Evolutionary conservation across 176 grass and related monocot species (phyloP), one percentile per base, ranked within the genome.

Genomic region (Otatea glauca): DNA sequence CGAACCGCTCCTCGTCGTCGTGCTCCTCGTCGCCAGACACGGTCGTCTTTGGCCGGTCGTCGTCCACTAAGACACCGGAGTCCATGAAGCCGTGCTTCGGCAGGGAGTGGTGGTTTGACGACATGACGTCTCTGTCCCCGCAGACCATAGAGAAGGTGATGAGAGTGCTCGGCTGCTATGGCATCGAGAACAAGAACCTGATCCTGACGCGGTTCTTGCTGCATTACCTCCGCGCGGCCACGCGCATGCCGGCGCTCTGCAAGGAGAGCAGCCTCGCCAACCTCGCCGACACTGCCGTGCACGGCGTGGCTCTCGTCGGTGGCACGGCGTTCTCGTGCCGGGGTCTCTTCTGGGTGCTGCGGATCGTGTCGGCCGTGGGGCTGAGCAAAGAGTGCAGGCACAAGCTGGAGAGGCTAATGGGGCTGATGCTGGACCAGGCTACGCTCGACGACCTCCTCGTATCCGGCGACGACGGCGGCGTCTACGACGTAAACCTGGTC

Each of bases 71-170:
- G 79, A 97, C 90, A n/a, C 72, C 90, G 0, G 94, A 94, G 12
- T 92, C 94, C 5, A 68, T 89, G 68, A 84, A 58, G 85, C 91
- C 91, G 5, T 92, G 87, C 75, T 80, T 72, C 29, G 81, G 79
- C 50, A 70, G 74, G 82, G 93, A 98, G 69, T 98, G 96, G 96
- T 98, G 96, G 96, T 96, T 86, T 21, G 96, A 98, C 34, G 93
- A 96, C 83, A 72, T 96, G 80, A 90, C 91, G 7, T 77, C 81
- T 0, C 69, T 98, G 81, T 89, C 83, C 2, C 93, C 91, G 43
- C 42, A n/a, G 23, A 85, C 88, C 27, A 66, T 98, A 27, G 91
- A 95, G 70, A 92, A 92, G 86, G 87, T 76, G 62, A 98, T 95
- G 93, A 63, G 73, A 2, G 72, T 86, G 45, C 84, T 98, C 53